Evolutionary conservation across 345 rosid genomes (phyloP), one percentile per base, ranked within the genome.

Genomic region (Syzygium oleosum): DNA sequence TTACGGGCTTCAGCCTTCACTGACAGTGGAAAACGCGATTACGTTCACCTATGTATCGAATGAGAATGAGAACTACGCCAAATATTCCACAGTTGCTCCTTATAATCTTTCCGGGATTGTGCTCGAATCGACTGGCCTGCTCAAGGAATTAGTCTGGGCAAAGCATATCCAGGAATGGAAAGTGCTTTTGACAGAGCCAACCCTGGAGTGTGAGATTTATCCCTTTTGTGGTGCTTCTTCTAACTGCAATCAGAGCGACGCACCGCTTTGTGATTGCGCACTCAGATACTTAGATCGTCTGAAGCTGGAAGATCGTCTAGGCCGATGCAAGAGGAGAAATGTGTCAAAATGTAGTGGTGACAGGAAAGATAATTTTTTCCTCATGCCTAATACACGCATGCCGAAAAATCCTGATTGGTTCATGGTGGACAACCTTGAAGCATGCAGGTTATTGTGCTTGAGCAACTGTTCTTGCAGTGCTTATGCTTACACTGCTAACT

Each of bases 381-480:
- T 15, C 34, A 49, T 54, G 27, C 15, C 55, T n/a, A n/a, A n/a
- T n/a, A n/a, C n/a, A n/a, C n/a, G n/a, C n/a, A n/a, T n/a, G n/a
- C n/a, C n/a, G n/a, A 6, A 52, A 15, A 56, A 86, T 86, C n/a
- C 88, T 25, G 84, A 80, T 49, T 34, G 59, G n/a, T 73, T 29
- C 34, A 14, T 58, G 19, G 89, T 23, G 27, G 86, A 52, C 59
- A 88, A 87, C 79, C 51, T 38, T 1, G 61, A 58, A 34, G 88
- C 79, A 21, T 92, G 94, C 79, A 87, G 59, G 52, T 52, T n/a
- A n/a, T 52, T 85, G 15, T 92, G 92, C 89, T 87, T 87, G 13
- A 91, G 86, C 31, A 89, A 87, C 86, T 91, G 92, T 43, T 88
- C 92, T 5, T 91, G 94, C 86, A 89, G 79, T 27, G 92, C 94